phyloP scores from a whole-genome alignment of 2,329 filamentous ascomycete species.

The Ophiostoma himal-ulmi region DNA sequence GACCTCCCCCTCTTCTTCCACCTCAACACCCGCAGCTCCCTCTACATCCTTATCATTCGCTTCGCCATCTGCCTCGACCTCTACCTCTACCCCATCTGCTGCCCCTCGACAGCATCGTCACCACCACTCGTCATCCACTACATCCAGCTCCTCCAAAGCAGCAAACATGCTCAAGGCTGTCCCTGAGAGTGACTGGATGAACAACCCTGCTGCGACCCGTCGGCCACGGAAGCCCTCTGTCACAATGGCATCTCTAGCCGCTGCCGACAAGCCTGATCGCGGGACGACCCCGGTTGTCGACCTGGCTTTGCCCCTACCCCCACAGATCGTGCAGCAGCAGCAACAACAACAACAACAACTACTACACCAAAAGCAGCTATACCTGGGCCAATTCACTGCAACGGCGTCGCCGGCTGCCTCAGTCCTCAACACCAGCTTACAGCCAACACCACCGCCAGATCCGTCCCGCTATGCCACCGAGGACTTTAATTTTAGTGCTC shows the following conservation, averaged over 20 bases:
- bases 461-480: constrained; percentile 49
- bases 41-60: constrained; percentile 8
- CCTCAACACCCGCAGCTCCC: not conserved
- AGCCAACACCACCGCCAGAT: constrained; percentile 40
- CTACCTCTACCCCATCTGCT: not conserved
- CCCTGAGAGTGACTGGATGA: constrained; percentile 57
- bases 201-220: constrained; percentile 24
- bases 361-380: not conserved
- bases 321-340: constrained; percentile 5
- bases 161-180: constrained; percentile 42
- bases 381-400: constrained; percentile 20
- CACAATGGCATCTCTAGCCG: constrained; percentile 24
- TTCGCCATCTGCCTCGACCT: not conserved
- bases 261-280: not conserved
- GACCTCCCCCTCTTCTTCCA: not conserved
- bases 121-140: constrained; percentile 12
- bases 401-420: not conserved
- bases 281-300: not conserved
- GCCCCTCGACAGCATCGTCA: constrained; percentile 14
- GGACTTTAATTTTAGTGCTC: constrained; percentile 48
- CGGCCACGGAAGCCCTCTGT: constrained; percentile 32
- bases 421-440: constrained; percentile 28
- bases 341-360: not conserved
- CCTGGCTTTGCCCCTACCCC: not conserved
- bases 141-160: constrained; percentile 3